Percentiles rank a stretch among this genome's conserved stretches.
phyloP scores from a whole-genome alignment of 2,329 filamentous ascomycete genomes.

The Aspergillus quadrilineatus region DNA sequence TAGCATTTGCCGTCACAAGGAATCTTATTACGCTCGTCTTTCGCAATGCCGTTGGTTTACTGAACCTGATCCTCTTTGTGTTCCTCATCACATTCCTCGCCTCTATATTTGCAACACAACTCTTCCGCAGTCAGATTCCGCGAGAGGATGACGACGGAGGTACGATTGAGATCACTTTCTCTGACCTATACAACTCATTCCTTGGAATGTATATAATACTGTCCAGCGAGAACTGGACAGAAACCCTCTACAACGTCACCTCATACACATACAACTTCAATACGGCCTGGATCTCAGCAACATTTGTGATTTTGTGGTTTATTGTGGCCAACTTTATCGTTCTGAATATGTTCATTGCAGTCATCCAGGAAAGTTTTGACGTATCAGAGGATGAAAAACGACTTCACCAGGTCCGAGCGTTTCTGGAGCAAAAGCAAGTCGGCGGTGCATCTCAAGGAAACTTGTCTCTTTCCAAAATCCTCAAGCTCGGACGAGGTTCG shows the following conservation, averaged over 20 bases:
- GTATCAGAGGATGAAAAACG: slow-evolving; percentile 98
- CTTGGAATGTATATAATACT: slow-evolving; percentile 96
- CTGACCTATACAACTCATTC: slow-evolving; percentile 91
- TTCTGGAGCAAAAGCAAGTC: slow-evolving; percentile 85
- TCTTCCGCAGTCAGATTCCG: slow-evolving; percentile 85
- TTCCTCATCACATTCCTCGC: slow-evolving; percentile 93
- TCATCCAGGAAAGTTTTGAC: slow-evolving; percentile 99
- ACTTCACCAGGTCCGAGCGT: slow-evolving; percentile 91
- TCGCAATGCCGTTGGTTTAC: slow-evolving; percentile 85
- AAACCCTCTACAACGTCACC: slow-evolving; percentile 79
- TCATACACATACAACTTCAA: slow-evolving; percentile 62
- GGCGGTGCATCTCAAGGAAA: slow-evolving; percentile 68
- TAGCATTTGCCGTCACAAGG: slow-evolving; percentile 83
- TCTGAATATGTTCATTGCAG: slow-evolving; percentile 99
- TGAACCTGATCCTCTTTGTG: slow-evolving; percentile 93
- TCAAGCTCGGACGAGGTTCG: slow-evolving; percentile 62
- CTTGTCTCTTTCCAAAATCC: slow-evolving; percentile 59
- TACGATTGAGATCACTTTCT: slow-evolving; percentile 71
- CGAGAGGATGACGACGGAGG: slow-evolving; percentile 60
- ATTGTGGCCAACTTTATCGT: slow-evolving; percentile 93
- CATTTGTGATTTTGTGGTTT: slow-evolving; percentile 93
- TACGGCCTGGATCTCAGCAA: slow-evolving; percentile 89
- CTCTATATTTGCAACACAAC: slow-evolving; percentile 87
- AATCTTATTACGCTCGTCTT: slow-evolving; percentile 83
- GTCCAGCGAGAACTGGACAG: slow-evolving; percentile 95